phyloP scores from a whole-genome alignment of 164 flowering plant species.

The Macadamia integrifolia region DNA sequence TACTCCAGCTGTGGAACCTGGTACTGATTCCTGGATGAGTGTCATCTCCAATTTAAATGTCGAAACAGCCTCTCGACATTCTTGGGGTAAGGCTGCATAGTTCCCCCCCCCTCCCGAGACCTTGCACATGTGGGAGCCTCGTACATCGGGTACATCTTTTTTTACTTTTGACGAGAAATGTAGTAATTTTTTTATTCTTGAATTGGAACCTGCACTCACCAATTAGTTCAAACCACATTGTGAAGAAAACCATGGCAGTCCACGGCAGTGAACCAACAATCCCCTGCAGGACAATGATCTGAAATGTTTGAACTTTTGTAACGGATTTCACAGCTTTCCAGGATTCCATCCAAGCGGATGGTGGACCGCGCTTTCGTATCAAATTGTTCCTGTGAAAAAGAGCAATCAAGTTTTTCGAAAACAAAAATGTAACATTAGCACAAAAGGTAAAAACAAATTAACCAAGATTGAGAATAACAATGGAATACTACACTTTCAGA shows the following conservation, averaged over 20 bases:
- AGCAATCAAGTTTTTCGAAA: background rate
- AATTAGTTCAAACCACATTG: conserved; percentile 94
- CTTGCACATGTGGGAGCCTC: too few relatives aligned
- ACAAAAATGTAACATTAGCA: too few relatives aligned
- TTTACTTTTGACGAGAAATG: background rate
- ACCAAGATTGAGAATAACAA: too few relatives aligned
- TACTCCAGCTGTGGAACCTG: background rate
- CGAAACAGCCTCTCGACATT: too few relatives aligned
- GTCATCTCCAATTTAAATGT: background rate
- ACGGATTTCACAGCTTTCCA: conserved; percentile 84
- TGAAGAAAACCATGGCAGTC: conserved; percentile 97
- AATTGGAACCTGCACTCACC: conserved; percentile 37
- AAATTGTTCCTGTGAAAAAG: conserved; percentile 39
- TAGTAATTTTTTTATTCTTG: background rate
- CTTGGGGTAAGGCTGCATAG: too few relatives aligned
- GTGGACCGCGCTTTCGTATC: conserved; percentile 2
- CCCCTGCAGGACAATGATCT: conserved; percentile 86
- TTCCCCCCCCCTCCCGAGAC: too few relatives aligned
- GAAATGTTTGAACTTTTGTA: conserved; percentile 71
- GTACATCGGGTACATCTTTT: background rate
- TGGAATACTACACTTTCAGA: too few relatives aligned
- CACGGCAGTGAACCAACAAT: conserved; percentile 92
- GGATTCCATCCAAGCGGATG: conserved; percentile 60
- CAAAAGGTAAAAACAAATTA: too few relatives aligned
- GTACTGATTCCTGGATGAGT: background rate